phyloP scores from a whole-genome alignment of 2,329 filamentous ascomycete genomes.

The Magnaporthiopsis poae region DNA sequence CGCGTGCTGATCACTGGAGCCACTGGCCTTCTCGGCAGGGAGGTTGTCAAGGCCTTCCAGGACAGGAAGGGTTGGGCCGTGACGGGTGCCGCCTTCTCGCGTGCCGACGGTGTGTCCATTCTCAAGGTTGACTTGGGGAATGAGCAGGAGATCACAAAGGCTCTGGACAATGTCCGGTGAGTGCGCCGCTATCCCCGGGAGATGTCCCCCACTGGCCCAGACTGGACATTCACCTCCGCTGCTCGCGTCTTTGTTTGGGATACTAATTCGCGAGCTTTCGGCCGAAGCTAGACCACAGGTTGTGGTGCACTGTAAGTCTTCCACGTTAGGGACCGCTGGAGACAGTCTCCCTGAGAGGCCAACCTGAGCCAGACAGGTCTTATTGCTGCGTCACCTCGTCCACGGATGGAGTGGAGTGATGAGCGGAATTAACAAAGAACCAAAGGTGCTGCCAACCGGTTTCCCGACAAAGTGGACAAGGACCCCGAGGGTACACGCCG shows the following conservation, averaged over 20 bases:
- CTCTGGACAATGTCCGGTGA: slow-evolving; percentile 46
- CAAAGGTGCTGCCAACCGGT: slow-evolving; percentile 74
- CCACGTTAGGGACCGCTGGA: background rate
- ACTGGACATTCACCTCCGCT: background rate
- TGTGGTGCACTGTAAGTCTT: slow-evolving; percentile 64
- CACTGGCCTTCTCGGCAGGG: slow-evolving; percentile 71
- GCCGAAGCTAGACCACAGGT: slow-evolving; percentile 51
- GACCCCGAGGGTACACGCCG: slow-evolving; percentile 65
- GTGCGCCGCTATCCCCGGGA: background rate
- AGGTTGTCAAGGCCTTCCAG: slow-evolving; percentile 64
- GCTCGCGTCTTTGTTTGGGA: background rate
- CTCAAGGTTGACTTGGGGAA: slow-evolving; percentile 48
- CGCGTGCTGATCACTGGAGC: slow-evolving; percentile 73
- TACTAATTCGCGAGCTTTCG: background rate
- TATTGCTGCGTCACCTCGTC: too few relatives aligned
- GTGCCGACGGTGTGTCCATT: slow-evolving; percentile 60
- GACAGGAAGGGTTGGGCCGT: slow-evolving; percentile 55
- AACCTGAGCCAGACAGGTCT: background rate
- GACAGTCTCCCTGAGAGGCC: background rate
- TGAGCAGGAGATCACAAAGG: slow-evolving; percentile 34
- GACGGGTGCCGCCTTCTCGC: slow-evolving; percentile 63
- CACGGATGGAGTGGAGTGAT: background rate
- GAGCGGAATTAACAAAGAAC: background rate
- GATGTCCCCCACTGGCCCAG: background rate
- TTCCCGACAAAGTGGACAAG: slow-evolving; percentile 73